Evolutionary conservation across 192 early-diverging fungal species (phyloP), one percentile per base, ranked within the genome.

Genomic region (Coemansia javaensis): DNA sequence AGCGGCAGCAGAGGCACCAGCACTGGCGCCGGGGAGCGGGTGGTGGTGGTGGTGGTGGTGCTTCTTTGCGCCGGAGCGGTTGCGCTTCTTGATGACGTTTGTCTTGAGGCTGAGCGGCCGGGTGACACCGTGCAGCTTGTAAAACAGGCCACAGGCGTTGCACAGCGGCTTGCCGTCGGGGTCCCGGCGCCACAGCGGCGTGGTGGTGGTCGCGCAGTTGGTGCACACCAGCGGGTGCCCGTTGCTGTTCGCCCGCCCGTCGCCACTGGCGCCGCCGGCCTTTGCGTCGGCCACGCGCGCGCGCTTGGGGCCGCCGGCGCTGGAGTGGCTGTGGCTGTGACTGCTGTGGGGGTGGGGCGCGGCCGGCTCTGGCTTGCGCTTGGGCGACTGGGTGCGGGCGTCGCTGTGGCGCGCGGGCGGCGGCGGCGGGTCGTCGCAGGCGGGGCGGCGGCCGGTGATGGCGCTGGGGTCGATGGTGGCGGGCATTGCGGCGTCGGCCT

Each of bases 111-210:
- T 85, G 5, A 91, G 75, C n/a, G 97, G 97, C 33, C 97, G 75
- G 3, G 83, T 82, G n/a, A 91, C 86, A 14, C 91, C 90, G 61
- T 99, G 97, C 21, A 99, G 75, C 70, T 98, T 99, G 60, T 79
- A 86, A 64, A 91, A 99, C 47, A 99, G 59, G 0, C 97, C 97
- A 53, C 97, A 99, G 0, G 97, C 97, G 53, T 99, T 99, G 61
- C 97, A 99, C 28, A 99, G 79, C 0, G 91, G 84, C 32, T 89
- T 84, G 24, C 95, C 95, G 38, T 87, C 81, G 6, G 86, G 85
- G 48, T 94, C 84, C 7, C 94, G 75, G 1, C 97, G 84, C 97
- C 97, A 99, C 12, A 99, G 81, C 1, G 93, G 86, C 1, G 97
- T 99, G 1, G 85, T 93, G 8, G 84, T 91, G 2, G 91, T 94